Percentiles rank a stretch among this genome's conserved stretches.
phyloP scores from a whole-genome alignment of 2,329 filamentous ascomycete genomes.

The Fusarium ambrosium region DNA sequence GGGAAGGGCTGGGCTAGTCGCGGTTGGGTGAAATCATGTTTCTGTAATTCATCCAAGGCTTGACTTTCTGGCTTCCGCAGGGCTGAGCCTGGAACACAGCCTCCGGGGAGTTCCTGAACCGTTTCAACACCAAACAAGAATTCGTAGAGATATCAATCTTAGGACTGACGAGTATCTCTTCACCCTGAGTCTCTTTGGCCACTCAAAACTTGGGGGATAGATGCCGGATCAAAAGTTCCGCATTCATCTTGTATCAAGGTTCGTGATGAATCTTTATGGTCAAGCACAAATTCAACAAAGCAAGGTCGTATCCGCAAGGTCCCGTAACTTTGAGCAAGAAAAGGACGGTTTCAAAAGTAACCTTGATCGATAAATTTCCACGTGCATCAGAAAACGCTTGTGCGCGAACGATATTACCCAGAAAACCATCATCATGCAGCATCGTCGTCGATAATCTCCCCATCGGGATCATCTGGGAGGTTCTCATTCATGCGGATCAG shows the following conservation, averaged over 20 bases:
- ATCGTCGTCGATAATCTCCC: slow-evolving; percentile 39
- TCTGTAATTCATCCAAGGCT: neutral
- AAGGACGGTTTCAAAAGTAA: slow-evolving; percentile 14
- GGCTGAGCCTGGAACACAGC: slow-evolving; percentile 1
- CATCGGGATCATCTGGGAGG: slow-evolving; percentile 59
- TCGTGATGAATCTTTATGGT: neutral
- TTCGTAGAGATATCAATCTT: neutral
- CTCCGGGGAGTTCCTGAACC: neutral
- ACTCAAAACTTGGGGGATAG: neutral
- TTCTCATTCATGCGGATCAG: slow-evolving; percentile 61
- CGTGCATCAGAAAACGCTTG: neutral
- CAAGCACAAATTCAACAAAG: neutral
- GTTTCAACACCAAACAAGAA: neutral
- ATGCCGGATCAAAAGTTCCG: neutral
- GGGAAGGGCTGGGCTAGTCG: neutral
- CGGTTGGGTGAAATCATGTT: slow-evolving; percentile 1
- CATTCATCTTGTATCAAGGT: neutral
- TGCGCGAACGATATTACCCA: neutral
- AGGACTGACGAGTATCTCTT: too few species aligned
- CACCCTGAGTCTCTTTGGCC: neutral
- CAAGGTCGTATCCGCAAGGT: neutral
- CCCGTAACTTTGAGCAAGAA: slow-evolving; percentile 4
- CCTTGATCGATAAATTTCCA: slow-evolving; percentile 9
- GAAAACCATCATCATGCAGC: neutral
- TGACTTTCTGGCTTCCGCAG: neutral